These are phyloP conservation scores for Tulasnella sp. DNA, from an alignment of 768 basidiomycete genomes.

Conservation along the genomic window DNA sequence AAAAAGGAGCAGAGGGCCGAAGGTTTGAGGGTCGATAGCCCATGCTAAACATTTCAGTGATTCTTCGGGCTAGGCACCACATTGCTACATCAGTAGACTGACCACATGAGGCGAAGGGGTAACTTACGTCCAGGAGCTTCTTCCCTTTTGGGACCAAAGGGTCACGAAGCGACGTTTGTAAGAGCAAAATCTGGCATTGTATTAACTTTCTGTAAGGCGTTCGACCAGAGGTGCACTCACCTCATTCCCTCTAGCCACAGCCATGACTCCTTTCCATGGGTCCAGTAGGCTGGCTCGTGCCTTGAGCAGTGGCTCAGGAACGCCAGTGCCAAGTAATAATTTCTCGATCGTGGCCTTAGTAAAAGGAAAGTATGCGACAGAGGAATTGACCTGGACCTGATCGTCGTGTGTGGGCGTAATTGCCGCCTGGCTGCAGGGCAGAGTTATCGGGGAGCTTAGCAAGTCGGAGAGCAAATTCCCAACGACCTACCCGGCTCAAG, in stretches of 20 bases:
- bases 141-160: not conserved
- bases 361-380: constrained; percentile 1
- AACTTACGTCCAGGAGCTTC: not conserved
- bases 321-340: not conserved
- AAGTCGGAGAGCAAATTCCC: not conserved
- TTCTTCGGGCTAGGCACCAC: not conserved
- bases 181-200: not conserved
- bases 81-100: not conserved
- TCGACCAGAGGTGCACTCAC: not conserved
- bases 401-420: not conserved
- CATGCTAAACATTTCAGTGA: not conserved
- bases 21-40: constrained; percentile 19
- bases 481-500: not conserved
- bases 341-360: not conserved
- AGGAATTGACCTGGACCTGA: not conserved
- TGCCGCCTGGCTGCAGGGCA: not conserved
- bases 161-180: not conserved
- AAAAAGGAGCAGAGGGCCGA: not conserved
- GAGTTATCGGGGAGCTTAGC: not conserved
- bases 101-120: not conserved
- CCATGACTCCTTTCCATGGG: not conserved
- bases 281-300: not conserved
- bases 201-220: not conserved
- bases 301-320: not conserved
- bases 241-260: not conserved